Percentiles rank a stretch among this genome's conserved stretches.
These are phyloP conservation scores for Colletotrichum australisinense DNA, from an alignment of 2,329 filamentous ascomycete genomes.

Conservation along the genomic window DNA sequence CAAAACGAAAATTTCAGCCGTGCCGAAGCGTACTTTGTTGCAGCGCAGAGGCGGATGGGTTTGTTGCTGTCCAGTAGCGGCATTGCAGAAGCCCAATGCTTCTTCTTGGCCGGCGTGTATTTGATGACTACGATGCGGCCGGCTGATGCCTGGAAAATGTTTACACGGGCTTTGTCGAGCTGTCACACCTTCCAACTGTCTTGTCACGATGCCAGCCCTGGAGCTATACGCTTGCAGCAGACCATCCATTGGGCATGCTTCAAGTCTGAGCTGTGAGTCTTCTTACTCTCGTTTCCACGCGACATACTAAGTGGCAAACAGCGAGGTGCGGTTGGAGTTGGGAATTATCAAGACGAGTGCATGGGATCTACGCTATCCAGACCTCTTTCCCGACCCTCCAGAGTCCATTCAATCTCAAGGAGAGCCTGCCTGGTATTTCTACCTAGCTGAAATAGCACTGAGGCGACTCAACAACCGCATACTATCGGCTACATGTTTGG, in stretches of 20 bases:
- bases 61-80: constrained; percentile 24
- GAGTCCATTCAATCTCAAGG: constrained; percentile 25
- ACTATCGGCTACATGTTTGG: constrained; percentile 20
- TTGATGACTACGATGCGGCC: constrained; percentile 35
- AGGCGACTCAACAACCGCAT: constrained; percentile 17
- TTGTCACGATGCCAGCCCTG: neutral
- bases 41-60: constrained; percentile 33
- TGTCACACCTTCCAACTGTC: constrained; percentile 18
- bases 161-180: constrained; percentile 33
- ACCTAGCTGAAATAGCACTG: constrained; percentile 39
- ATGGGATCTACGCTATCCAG: constrained; percentile 37
- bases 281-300: too few species aligned
- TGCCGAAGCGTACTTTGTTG: constrained; percentile 12
- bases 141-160: constrained; percentile 36
- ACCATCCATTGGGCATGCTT: constrained; percentile 42
- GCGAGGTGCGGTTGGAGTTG: constrained; percentile 39
- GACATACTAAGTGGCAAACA: neutral
- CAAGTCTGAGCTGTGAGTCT: constrained; percentile 40
- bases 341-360: constrained; percentile 37
- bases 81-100: constrained; percentile 27
- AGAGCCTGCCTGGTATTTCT: constrained; percentile 39
- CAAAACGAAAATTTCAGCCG: neutral
- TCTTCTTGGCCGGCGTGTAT: constrained; percentile 37
- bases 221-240: constrained; percentile 27
- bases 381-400: constrained; percentile 39